Conservation (phyloP, 208 protist genomes). For the Leishmania braziliensis region DNA sequence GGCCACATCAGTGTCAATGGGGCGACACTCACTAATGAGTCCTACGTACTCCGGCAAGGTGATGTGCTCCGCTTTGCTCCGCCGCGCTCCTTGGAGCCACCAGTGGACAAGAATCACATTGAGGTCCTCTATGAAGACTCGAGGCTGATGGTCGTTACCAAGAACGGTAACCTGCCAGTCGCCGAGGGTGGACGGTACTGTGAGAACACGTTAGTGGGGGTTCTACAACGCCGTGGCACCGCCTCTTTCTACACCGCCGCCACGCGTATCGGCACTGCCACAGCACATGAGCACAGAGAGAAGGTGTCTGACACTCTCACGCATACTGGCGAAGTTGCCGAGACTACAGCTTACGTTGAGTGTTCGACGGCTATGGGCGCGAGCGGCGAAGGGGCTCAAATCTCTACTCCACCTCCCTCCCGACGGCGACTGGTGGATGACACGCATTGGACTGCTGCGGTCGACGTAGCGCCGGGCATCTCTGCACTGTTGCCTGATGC, state of each 20-base stretch:
- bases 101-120: constrained; percentile 63
- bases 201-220: constrained; percentile 69
- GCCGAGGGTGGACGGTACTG: constrained; percentile 86
- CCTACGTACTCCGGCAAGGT: constrained; percentile 49
- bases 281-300: background rate
- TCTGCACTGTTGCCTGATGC: background rate
- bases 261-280: background rate
- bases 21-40: background rate
- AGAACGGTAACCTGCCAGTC: constrained; percentile 84
- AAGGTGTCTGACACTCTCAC: background rate
- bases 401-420: background rate
- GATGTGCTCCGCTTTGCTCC: constrained; percentile 68
- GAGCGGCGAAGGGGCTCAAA: background rate
- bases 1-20: constrained; percentile 58
- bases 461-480: background rate
- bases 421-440: background rate
- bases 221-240: constrained; percentile 37
- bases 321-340: too few species aligned
- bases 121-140: constrained; percentile 62
- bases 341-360: background rate
- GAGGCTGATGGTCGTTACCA: constrained; percentile 56
- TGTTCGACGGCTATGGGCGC: background rate
- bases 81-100: constrained; percentile 71
- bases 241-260: constrained; percentile 4
- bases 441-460: background rate